phyloP scores from a whole-genome alignment of 345 rosid species.

The Euclidium syriacum region DNA sequence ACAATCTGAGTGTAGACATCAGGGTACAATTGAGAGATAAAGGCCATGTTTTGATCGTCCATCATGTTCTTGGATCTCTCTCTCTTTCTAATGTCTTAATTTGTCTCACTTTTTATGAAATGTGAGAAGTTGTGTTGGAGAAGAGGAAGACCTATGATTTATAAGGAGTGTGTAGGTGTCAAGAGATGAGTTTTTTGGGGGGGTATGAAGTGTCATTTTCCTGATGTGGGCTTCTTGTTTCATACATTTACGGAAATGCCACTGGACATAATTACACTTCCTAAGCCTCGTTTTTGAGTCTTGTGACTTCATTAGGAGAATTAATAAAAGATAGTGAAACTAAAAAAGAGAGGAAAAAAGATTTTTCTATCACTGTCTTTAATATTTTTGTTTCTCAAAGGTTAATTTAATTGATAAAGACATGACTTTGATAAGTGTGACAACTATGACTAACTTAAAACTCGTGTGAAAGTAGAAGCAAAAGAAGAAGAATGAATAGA shows the following conservation, averaged over 20 bases:
- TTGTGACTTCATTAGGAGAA: neutral
- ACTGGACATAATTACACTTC: conserved; percentile 10
- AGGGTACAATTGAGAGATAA: conserved; percentile 59
- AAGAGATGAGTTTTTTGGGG: neutral
- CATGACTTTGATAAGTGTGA: neutral
- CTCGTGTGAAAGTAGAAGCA: neutral
- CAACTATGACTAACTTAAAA: neutral
- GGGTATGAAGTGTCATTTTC: conserved; percentile 14
- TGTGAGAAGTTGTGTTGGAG: conserved; percentile 35
- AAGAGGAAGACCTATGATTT: conserved; percentile 30
- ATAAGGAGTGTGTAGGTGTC: conserved; percentile 28
- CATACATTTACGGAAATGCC: neutral
- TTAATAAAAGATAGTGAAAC: no score
- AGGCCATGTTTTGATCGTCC: conserved; percentile 42
- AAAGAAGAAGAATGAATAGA: neutral
- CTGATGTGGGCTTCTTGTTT: conserved; percentile 24
- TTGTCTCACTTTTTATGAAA: conserved; percentile 30
- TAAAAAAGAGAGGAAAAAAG: neutral
- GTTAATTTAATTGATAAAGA: no score
- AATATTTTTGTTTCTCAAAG: neutral
- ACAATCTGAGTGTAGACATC: conserved; percentile 39
- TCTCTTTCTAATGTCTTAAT: neutral
- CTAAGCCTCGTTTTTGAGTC: neutral
- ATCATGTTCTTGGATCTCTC: conserved; percentile 24
- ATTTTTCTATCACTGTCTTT: neutral